Evolutionary conservation across 1,284 basidiomycete species (phyloP), one percentile per base, ranked within the genome.

Genomic region (Cutaneotrichosporon cutaneum): DNA sequence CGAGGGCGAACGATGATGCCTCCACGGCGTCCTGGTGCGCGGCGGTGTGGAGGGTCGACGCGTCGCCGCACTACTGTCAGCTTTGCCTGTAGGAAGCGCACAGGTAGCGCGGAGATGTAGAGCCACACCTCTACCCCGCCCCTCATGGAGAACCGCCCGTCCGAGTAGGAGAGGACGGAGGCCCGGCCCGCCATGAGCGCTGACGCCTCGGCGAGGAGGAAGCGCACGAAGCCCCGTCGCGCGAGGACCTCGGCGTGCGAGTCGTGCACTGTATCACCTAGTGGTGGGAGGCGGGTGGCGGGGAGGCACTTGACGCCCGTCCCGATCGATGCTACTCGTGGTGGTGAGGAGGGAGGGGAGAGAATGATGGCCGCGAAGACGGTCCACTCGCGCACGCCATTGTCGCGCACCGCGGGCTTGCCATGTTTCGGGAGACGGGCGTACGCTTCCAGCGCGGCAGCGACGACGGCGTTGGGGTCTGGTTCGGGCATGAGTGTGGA

Each of bases 51-150:
- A 88, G 83, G 70, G 85, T 94, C 6, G 94, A 96, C 1, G 91
- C 90, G 70, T 96, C 94, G 7, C 94, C 94, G 71, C 92, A 77
- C 92, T 93, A 67, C 61, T n/a, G 50, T 59, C 51, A 68, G 55
- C 44, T 10, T 8, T 16, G 58, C 42, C 42, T 22, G 1, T 33
- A 8, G 30, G 55, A 45, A 22, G 74, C 84, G 71, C 70, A 95
- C 94, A 91, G 94, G 94, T n/a, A 92, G 82, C 2, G 91, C 90
- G 1, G 93, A 96, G 59, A 94, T 83, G 69, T 96, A 97, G 72
- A 96, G 82, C 68, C 83, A 82, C 51, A 93, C 67, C 50, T 80
- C 66, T 0, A 88, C 84, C 1, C 78, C 83, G 0, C 82, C 71
- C 13, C 10, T 13, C 14, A 50, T 27, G 2, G 10, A 7, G n/a